These are phyloP conservation scores for Lepidopterella palustris DNA, from an alignment of 495 filamentous ascomycete genomes.

Conservation along the genomic window DNA sequence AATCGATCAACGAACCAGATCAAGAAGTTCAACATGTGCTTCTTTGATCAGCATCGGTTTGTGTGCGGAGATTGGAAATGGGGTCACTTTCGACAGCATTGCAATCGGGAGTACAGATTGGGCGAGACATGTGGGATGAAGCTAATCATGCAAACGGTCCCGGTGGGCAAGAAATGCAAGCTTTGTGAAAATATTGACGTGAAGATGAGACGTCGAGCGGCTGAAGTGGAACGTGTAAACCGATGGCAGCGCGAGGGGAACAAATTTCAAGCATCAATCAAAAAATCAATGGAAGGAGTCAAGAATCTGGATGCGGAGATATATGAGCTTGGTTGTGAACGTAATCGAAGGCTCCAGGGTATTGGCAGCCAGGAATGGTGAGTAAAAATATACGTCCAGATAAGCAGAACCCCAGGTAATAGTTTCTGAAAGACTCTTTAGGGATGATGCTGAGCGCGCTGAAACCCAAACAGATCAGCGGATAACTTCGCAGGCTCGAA, in stretches of 20 bases:
- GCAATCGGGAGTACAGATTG: slow-evolving; percentile 91
- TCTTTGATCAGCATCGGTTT: slow-evolving; percentile 56
- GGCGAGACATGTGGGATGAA: slow-evolving; percentile 98
- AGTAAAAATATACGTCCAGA: background rate
- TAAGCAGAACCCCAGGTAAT: background rate
- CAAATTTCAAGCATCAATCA: slow-evolving; percentile 73
- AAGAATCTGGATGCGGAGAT: slow-evolving; percentile 43
- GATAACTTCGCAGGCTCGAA: background rate
- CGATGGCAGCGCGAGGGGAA: slow-evolving; percentile 68
- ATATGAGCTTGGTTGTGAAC: background rate
- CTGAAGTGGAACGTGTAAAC: slow-evolving; percentile 68
- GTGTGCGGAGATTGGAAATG: slow-evolving; percentile 89
- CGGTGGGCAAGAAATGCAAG: slow-evolving; percentile 58
- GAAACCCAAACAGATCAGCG: background rate
- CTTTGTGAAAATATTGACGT: slow-evolving; percentile 88
- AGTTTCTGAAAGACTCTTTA: background rate
- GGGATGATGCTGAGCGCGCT: background rate
- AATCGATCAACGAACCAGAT: background rate
- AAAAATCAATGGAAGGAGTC: slow-evolving; percentile 61
- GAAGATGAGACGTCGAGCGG: slow-evolving; percentile 66
- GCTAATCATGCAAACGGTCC: slow-evolving; percentile 66
- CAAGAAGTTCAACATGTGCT: slow-evolving; percentile 50
- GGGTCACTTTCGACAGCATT: slow-evolving; percentile 90
- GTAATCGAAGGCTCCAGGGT: background rate
- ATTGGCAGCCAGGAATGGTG: background rate